Conservation (phyloP, 352 stramenopile genomes). For the Phytopythium ostracodes region DNA sequence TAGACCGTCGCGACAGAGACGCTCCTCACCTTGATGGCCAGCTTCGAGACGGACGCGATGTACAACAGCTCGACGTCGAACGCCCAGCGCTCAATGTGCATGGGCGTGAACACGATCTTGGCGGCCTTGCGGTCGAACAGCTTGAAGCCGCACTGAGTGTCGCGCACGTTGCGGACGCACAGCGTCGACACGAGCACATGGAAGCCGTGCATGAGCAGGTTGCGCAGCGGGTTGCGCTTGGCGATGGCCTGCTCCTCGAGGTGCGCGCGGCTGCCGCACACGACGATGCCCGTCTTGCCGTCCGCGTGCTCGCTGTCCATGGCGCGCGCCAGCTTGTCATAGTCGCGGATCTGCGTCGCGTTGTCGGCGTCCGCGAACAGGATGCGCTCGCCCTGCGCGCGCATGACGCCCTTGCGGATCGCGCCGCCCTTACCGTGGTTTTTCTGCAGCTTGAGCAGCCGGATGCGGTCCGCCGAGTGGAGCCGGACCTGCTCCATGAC, state of each 20-base stretch:
- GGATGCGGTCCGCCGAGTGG: conserved; percentile 51
- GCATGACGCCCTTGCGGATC: conserved; percentile 86
- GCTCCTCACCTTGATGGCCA: conserved; percentile 52
- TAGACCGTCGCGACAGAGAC: background rate
- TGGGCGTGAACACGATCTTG: conserved; percentile 79
- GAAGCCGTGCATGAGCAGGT: conserved; percentile 92
- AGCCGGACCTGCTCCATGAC: conserved; percentile 47
- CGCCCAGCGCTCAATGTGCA: conserved; percentile 93
- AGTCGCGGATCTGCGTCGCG: conserved; percentile 88
- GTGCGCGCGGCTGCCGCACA: conserved; percentile 89
- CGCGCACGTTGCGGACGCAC: conserved; percentile 80
- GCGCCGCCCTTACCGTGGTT: conserved; percentile 93
- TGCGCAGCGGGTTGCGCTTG: conserved; percentile 82
- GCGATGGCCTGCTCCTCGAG: conserved; percentile 83
- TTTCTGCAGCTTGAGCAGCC: conserved; percentile 69
- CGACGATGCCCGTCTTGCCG: conserved; percentile 51
- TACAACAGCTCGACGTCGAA: conserved; percentile 95
- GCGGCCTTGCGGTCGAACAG: conserved; percentile 88
- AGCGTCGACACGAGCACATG: conserved; percentile 89
- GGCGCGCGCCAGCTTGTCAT: conserved; percentile 68
- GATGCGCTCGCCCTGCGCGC: conserved; percentile 69
- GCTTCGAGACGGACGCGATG: conserved; percentile 54
- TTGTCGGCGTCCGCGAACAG: conserved; percentile 93
- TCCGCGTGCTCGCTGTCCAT: conserved; percentile 31
- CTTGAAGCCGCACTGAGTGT: conserved; percentile 96